Evolutionary conservation across 2,329 filamentous ascomycete genomes (phyloP), one percentile per base, ranked within the genome.

Genomic region (Penicillium italicum): DNA sequence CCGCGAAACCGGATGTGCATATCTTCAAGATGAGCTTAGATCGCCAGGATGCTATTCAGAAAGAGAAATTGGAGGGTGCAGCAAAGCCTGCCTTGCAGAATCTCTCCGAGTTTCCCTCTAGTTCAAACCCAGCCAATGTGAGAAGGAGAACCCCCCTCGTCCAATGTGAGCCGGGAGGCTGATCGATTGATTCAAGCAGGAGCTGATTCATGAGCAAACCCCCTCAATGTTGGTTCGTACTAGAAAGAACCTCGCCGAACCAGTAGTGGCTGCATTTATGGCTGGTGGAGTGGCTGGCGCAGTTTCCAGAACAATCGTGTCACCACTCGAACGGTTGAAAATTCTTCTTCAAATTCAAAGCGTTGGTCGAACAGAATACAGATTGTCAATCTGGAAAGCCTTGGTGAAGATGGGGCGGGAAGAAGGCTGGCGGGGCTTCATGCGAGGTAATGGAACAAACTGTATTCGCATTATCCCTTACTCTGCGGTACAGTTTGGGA

Each of bases 381-480:
- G 94, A 72, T 80, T 97, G 73, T 94, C 91, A 16, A 90, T 97
- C 55, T 85, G 86, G 65, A 90, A 95, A 76, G 94, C 91, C 4
- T 79, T 99, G 61, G 83, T 79, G 57, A 99, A 99, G 76, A 99
- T 99, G 88, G 96, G 93, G 87, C 86, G 81, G 66, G 94, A 99
- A 72, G 94, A 99, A 76, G 94, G 94, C 52, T 97, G 92, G 91
- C 86, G 86, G 73, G 94, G 94, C 0, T 96, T 97, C 75, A 96
- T 99, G 92, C 86, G 91, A 63, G 94, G 94, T 50, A 99, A 99
- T 72, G 94, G 94, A 61, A 97, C 92, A 58, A 99, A 99, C 75
- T 99, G 94, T 80, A 90, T 99, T 67, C 90, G 94, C 59, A 99
- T 99, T 64, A 91, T 99, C 50, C 94, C 94, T 5, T 99, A 99